Evolutionary conservation across 2,329 filamentous ascomycete species (phyloP).

Genomic region (Aspergillus pseudoterreus): DNA sequence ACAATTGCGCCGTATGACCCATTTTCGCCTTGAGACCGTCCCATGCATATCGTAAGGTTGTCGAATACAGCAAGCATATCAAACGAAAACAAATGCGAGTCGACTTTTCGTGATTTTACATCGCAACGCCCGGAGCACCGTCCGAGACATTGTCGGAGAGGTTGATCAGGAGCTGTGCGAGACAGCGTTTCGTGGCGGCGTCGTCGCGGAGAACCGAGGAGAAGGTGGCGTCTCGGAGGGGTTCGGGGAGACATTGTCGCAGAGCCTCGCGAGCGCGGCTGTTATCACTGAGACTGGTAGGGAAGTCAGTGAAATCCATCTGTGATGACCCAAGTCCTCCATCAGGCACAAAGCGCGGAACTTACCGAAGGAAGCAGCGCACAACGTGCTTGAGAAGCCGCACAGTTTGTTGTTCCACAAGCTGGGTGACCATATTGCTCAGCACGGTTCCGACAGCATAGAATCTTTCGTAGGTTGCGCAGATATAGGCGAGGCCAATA

Average conservation of each 20-base stretch:
- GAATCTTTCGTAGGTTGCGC: slow-evolving; percentile 96
- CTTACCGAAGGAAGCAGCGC: slow-evolving; percentile 88
- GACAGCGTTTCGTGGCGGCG: slow-evolving; percentile 93
- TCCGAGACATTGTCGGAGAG: slow-evolving; percentile 82
- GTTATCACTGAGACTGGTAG: slow-evolving; percentile 80
- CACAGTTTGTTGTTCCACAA: slow-evolving; percentile 96
- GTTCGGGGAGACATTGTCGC: slow-evolving; percentile 92
- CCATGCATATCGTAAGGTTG: slow-evolving; percentile 40
- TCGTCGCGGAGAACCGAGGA: slow-evolving; percentile 94
- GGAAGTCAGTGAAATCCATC: not conserved
- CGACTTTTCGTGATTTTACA: slow-evolving; percentile 34
- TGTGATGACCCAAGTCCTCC: not conserved
- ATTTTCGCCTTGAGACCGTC: slow-evolving; percentile 39
- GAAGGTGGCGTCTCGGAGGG: slow-evolving; percentile 97
- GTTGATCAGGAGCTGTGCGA: slow-evolving; percentile 95
- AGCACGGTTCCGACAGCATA: slow-evolving; percentile 96
- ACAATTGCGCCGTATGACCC: slow-evolving; percentile 36
- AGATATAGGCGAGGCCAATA: slow-evolving; percentile 95
- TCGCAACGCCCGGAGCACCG: slow-evolving; percentile 34
- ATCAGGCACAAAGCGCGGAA: slow-evolving; percentile 12
- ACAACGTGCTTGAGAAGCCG: slow-evolving; percentile 96
- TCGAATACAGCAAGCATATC: slow-evolving; percentile 31
- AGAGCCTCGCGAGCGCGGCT: slow-evolving; percentile 91
- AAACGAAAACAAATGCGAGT: slow-evolving; percentile 29
- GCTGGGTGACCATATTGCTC: slow-evolving; percentile 97